phyloP scores from a whole-genome alignment of 345 rosid species.

The Dimocarpus longan region DNA sequence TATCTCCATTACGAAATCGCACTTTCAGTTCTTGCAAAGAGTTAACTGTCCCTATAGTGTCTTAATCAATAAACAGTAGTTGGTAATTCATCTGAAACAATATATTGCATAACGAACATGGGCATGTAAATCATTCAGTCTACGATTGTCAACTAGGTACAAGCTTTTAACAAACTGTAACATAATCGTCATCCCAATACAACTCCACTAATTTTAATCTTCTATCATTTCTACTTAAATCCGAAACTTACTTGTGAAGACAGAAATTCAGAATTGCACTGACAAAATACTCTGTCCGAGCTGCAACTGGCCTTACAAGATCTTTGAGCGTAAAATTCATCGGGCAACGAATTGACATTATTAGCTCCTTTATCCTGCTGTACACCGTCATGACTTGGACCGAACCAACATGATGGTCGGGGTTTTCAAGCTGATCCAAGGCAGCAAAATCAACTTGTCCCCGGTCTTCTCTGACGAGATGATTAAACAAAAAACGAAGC shows the following conservation, averaged over 20 bases:
- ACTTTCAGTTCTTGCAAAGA: not conserved
- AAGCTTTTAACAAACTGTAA: not conserved
- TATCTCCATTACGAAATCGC: not conserved
- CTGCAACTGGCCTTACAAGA: conserved; percentile 58
- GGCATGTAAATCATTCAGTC: not conserved
- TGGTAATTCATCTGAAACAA: not conserved
- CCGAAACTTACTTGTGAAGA: conserved; percentile 63
- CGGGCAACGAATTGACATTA: conserved; percentile 56
- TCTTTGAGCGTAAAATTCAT: conserved; percentile 61
- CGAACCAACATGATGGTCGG: conserved; percentile 67
- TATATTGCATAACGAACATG: not conserved
- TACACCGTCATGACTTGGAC: conserved; percentile 48
- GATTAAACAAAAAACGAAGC: not conserved
- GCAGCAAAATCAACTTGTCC: conserved; percentile 79
- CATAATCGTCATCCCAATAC: not conserved
- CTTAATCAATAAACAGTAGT: not conserved
- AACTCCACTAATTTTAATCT: not conserved
- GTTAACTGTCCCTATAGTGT: not conserved
- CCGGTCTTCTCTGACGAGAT: conserved; percentile 62
- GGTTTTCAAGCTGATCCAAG: conserved; percentile 84
- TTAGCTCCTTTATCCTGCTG: conserved; percentile 46
- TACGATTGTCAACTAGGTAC: no score
- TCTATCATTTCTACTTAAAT: no score
- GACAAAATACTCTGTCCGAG: conserved; percentile 68
- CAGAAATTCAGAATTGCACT: conserved; percentile 80